Percentiles rank a stretch among this genome's conserved stretches.
Evolutionary conservation across 2,329 filamentous ascomycete species (phyloP).

Genomic region (Talaromyces sp.): DNA sequence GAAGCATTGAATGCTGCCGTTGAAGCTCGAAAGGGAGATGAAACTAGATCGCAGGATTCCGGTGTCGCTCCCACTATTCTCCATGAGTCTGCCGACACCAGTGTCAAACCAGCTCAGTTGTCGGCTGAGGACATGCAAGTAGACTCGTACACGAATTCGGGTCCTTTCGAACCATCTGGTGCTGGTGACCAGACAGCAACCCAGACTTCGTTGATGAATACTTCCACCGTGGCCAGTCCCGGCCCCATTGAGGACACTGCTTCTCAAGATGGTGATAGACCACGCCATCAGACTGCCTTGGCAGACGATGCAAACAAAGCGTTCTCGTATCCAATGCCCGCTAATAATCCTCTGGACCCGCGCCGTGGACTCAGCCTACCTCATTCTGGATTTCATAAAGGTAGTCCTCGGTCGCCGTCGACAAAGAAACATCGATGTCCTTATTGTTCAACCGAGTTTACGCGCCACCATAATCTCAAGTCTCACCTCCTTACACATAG

Average conservation of each 20-base stretch:
- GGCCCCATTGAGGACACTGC: conserved; percentile 42
- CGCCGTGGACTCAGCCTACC: conserved; percentile 57
- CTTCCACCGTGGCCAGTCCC: conserved; percentile 45
- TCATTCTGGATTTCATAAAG: conserved; percentile 50
- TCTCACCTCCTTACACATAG: conserved; percentile 95
- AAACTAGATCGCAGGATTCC: conserved; percentile 18
- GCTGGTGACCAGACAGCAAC: conserved; percentile 46
- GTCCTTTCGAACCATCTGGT: conserved; percentile 46
- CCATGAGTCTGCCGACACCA: conserved; percentile 46
- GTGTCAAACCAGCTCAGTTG: conserved; percentile 46
- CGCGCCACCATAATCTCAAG: conserved; percentile 93
- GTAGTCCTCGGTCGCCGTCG: conserved; percentile 63
- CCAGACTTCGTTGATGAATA: conserved; percentile 48
- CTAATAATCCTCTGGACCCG: conserved; percentile 46
- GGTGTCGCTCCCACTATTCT: conserved; percentile 28
- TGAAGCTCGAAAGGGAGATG: conserved; percentile 28
- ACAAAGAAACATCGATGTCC: conserved; percentile 93
- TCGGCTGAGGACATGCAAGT: conserved; percentile 42
- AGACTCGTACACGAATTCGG: conserved; percentile 49
- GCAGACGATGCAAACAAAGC: conserved; percentile 46
- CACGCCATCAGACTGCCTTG: conserved; percentile 31
- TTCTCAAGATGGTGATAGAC: conserved; percentile 40
- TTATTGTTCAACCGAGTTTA: conserved; percentile 95
- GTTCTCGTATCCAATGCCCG: conserved; percentile 61
- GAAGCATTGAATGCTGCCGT: conserved; percentile 36